Base-by-base conservation (phyloP, 306 rosid genomes). In the Glycine soja region DNA sequence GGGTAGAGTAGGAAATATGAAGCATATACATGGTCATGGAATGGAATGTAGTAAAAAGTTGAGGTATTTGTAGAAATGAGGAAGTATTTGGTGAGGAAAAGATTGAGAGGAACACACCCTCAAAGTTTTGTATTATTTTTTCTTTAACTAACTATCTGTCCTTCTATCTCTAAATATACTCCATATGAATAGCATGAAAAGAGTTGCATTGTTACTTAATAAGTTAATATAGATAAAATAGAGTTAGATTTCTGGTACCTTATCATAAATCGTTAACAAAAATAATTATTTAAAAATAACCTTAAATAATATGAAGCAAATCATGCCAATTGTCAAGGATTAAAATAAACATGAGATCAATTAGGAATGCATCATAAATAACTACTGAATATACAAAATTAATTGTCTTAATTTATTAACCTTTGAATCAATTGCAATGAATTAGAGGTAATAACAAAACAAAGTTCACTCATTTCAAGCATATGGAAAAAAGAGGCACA, bases 361-460 rank as follows among this genome's bases (percentile, higher is more conserved):
- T n/a, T 61, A 67, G 76, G 43, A 83, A 58, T 52, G n/a, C 43
- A 14, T 9, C 80, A 64, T 14, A 62, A 8, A 80, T 36, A 45
- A 75, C 53, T 51, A 32, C 78, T 50, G 30, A 47, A 62, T 61
- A 56, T 14, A 40, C 19, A 57, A 59, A 18, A 64, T 64, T 6
- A 63, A 8, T 16, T 68, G 38, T 18, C 18, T 11, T 51, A 48
- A 51, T 58, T 47, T 40, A n/a, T n/a, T 53, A 65, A 54, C 54
- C 70, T 83, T 74, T 18, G 38, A 73, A 24, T 30, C 10, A 73
- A 57, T 2, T 50, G 48, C 4, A 68, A 52, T 59, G 58, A 51
- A 65, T 16, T 43, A 32, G 73, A 46, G 48, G 13, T 42, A 68
- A 58, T 9, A 62, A 52, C 24, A n/a, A 45, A 62, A 70, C 4